Percentiles rank a stretch among this genome's conserved stretches.
Evolutionary conservation across 345 rosid genomes (phyloP).

Genomic region (Aethionema arabicum): DNA sequence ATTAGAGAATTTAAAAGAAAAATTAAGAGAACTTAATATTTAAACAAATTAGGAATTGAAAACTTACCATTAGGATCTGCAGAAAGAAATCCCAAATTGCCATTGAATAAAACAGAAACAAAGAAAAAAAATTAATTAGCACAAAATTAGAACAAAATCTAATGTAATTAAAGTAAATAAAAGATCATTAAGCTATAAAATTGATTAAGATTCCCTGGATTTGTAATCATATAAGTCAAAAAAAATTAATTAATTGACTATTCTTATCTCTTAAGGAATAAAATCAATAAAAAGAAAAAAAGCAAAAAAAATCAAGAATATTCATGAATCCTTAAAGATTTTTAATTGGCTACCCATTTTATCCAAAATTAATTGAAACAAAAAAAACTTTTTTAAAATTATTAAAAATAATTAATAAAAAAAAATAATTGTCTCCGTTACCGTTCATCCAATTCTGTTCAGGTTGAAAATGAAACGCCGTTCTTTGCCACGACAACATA

Average conservation of each 20-base stretch:
- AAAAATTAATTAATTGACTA: too few species aligned
- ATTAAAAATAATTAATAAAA: background rate
- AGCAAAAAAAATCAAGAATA: background rate
- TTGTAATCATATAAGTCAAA: background rate
- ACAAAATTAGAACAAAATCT: slow-evolving; percentile 3
- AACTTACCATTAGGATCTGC: slow-evolving; percentile 94
- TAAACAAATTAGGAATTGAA: background rate
- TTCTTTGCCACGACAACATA: slow-evolving; percentile 86
- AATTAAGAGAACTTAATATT: background rate
- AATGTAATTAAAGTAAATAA: background rate
- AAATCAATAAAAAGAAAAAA: slow-evolving; percentile 15
- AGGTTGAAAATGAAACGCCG: slow-evolving; percentile 89
- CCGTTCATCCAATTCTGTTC: slow-evolving; percentile 95
- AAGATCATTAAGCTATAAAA: background rate
- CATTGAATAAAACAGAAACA: slow-evolving; percentile 22
- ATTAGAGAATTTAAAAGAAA: slow-evolving; percentile 3
- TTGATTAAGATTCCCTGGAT: background rate
- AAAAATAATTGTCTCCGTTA: slow-evolving; percentile 33
- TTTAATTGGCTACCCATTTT: slow-evolving; percentile 4
- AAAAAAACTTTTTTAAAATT: background rate
- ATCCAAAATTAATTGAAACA: slow-evolving; percentile 8
- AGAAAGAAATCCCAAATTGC: slow-evolving; percentile 31
- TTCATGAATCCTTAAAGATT: background rate
- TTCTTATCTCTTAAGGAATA: slow-evolving; percentile 6
- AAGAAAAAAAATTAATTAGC: slow-evolving; percentile 13